These are phyloP conservation scores for Yamadazyma pseudoaaseri DNA, from an alignment of 1,139 yeast genomes.

Conservation along the genomic window DNA sequence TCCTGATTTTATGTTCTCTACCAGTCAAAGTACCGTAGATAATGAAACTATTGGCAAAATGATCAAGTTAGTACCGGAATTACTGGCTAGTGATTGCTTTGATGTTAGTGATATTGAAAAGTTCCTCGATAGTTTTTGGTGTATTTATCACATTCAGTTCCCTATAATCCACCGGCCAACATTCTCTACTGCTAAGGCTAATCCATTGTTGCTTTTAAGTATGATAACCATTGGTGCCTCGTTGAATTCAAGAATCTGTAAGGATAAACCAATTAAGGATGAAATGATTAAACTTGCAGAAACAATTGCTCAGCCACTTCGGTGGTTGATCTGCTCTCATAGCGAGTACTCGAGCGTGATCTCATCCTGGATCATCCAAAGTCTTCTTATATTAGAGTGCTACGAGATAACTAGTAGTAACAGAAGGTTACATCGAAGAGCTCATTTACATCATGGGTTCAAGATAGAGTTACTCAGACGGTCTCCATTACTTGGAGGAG, in stretches of 20 bases:
- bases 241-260: slow-evolving; percentile 16
- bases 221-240: slow-evolving; percentile 59
- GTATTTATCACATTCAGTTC: slow-evolving; percentile 54
- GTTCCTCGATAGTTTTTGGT: slow-evolving; percentile 46
- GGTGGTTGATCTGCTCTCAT: slow-evolving; percentile 58
- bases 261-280: slow-evolving; percentile 10
- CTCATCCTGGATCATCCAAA: slow-evolving; percentile 60
- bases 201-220: slow-evolving; percentile 50
- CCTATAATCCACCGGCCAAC: slow-evolving; percentile 63
- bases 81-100: slow-evolving; percentile 25
- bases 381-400: slow-evolving; percentile 56
- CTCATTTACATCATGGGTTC: slow-evolving; percentile 70
- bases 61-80: slow-evolving; percentile 27
- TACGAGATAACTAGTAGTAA: slow-evolving; percentile 50
- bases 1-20: slow-evolving; percentile 27
- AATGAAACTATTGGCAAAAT: no score
- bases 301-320: slow-evolving; percentile 57
- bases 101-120: no score
- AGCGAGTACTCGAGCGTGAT: slow-evolving; percentile 52
- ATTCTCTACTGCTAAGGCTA: slow-evolving; percentile 49
- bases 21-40: slow-evolving; percentile 23
- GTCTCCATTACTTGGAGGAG: slow-evolving; percentile 67
- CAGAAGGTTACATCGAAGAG: slow-evolving; percentile 61
- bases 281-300: slow-evolving; percentile 21
- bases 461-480: slow-evolving; percentile 66